Base-by-base conservation (phyloP, 345 rosid genomes). In the Reutealis trisperma region DNA sequence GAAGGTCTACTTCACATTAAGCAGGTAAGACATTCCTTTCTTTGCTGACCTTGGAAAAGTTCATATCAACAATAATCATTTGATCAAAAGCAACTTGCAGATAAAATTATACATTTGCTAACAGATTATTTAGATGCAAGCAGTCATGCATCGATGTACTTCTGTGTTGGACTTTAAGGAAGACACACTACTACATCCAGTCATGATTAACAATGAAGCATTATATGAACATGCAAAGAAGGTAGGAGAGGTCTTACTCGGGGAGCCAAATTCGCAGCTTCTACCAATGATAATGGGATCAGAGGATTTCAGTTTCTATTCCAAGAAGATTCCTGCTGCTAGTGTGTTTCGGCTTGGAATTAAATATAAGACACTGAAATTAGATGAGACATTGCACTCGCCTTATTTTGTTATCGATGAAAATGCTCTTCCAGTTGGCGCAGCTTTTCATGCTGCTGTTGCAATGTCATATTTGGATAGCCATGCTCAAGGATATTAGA, bases 281-380 rank as follows among this genome's bases (percentile, higher is more conserved):
- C 51, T 86, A 21, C 92, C 88, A 6, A 72, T 89, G 66, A 88
- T 86, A 21, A 87, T 89, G 92, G 94, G 92, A 59, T 85, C 85
- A 24, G 93, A 90, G 70, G 97, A 90, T 80, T 90, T 90, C 79
- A 90, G 94, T 73, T 89, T 87, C 89, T 92, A 81, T 76, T 82
- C 94, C 5, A 73, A 87, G 80, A 90, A 78, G 85, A 85, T 88
- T 7, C 82, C 90, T 6, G 87, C 93, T 25, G 83, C 87, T 27
- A 27, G 30, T 1, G 85, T 89, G 5, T 90, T 87, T 34, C 89
- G 82, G 64, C 71, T 92, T 1, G 93, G 91, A 49, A 85, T 75
- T 25, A 84, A 75, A 80, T 88, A 92, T 52, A 88, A 89, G 82
- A 88, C 88, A 2, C 47, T 84, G 65, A 84, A 83, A 15, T 84